These are phyloP conservation scores for Jasminum sambac DNA, from an alignment of 257 asterid genomes.

Conservation along the genomic window DNA sequence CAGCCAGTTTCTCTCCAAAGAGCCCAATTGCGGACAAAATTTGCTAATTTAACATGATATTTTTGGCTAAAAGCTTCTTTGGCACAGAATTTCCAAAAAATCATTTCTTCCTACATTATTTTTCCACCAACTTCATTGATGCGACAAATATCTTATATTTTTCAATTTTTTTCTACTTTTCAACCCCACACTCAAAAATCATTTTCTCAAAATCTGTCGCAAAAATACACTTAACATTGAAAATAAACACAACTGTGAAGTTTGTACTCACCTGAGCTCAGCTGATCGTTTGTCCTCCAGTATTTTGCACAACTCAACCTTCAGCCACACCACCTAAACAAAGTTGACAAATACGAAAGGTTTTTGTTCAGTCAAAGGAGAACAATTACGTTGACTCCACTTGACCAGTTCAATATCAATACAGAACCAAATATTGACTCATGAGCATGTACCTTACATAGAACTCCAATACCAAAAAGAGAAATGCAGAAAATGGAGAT, in stretches of 20 bases:
- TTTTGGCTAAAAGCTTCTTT: not conserved
- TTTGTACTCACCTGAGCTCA: conserved; percentile 70
- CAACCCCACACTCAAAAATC: no score
- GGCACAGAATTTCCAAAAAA: no score
- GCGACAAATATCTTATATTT: no score
- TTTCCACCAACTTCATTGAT: no score
- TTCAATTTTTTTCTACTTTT: no score
- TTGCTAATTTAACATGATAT: not conserved
- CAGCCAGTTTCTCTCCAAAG: not conserved
- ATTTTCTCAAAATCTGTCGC: no score
- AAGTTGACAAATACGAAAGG: not conserved
- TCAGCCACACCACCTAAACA: conserved; percentile 83
- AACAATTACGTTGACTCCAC: not conserved
- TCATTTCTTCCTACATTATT: no score
- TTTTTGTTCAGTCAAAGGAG: not conserved
- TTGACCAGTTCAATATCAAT: not conserved
- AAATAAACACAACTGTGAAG: not conserved
- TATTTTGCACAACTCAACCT: conserved; percentile 85
- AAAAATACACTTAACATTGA: not conserved
- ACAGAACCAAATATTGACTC: not conserved
- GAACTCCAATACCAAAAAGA: not conserved
- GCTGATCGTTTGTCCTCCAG: conserved; percentile 87
- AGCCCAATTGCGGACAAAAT: not conserved
- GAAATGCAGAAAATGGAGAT: not conserved
- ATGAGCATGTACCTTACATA: not conserved